phyloP scores from a whole-genome alignment of 2,329 filamentous ascomycete genomes.

The Dryadomyces quercus-mongolicae region DNA sequence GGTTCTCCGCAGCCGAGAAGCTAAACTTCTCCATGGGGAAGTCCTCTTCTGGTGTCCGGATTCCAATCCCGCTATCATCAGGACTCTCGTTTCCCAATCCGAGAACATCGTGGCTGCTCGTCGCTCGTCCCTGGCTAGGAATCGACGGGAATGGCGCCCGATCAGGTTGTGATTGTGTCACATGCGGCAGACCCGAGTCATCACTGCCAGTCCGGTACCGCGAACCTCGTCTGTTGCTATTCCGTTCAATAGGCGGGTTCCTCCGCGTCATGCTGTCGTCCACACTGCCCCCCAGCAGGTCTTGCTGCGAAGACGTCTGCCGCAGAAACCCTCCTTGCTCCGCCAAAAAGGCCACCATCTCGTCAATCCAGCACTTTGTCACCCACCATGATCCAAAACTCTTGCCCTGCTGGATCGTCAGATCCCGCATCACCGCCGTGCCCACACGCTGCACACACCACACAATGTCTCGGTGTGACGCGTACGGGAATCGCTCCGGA shows the following conservation, averaged over 20 bases:
- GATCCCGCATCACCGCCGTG: slow-evolving; percentile 66
- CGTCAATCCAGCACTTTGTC: slow-evolving; percentile 88
- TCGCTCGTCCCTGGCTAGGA: slow-evolving; percentile 16
- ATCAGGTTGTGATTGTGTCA: slow-evolving; percentile 35
- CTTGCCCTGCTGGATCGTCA: slow-evolving; percentile 65
- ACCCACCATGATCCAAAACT: slow-evolving; percentile 93
- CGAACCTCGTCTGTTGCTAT: slow-evolving; percentile 22
- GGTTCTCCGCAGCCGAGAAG: slow-evolving; percentile 15
- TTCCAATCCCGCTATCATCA: slow-evolving; percentile 66
- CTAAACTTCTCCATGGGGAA: slow-evolving; percentile 49
- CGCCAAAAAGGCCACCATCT: slow-evolving; percentile 83
- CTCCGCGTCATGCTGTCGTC: slow-evolving; percentile 12
- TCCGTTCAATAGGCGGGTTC: slow-evolving; percentile 16
- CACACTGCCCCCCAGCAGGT: slow-evolving; percentile 2
- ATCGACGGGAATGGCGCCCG: slow-evolving; percentile 36
- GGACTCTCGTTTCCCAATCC: slow-evolving; percentile 35
- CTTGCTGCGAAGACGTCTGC: slow-evolving; percentile 29
- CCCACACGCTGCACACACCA: slow-evolving; percentile 66
- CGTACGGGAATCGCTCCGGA: slow-evolving; percentile 60
- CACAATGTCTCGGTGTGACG: slow-evolving; percentile 59
- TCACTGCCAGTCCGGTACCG: slow-evolving; percentile 34
- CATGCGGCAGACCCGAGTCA: slow-evolving; percentile 30
- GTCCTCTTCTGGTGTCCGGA: slow-evolving; percentile 55
- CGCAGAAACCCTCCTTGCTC: slow-evolving; percentile 83
- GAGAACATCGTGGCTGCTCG: slow-evolving; percentile 30